Conservation (phyloP, 345 rosid species). For the Cochlearia excelsa region DNA sequence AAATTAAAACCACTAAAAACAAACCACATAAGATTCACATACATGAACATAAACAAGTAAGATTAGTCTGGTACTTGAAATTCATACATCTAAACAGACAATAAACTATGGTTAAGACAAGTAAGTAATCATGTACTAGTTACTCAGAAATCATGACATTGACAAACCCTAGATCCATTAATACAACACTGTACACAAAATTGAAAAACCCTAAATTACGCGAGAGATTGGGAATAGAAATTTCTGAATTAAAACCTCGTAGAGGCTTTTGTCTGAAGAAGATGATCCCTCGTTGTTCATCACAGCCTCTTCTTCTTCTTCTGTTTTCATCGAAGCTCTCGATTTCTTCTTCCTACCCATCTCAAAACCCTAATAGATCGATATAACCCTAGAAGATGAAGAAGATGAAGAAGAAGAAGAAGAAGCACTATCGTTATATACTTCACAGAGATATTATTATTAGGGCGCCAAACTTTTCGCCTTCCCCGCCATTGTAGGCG, state of each 20-base stretch:
- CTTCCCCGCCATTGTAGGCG: constrained; percentile 17
- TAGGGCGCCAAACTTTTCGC: constrained; percentile 11
- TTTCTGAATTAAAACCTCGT: constrained; percentile 17
- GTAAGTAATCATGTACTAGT: too few relatives aligned
- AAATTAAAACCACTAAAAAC: not conserved
- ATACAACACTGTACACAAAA: not conserved
- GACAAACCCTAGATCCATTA: too few relatives aligned
- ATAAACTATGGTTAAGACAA: too few relatives aligned
- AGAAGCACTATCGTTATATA: not conserved
- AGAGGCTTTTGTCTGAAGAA: constrained; percentile 15
- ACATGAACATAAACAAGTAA: too few relatives aligned
- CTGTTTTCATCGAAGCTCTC: constrained; percentile 32
- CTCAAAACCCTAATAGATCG: constrained; percentile 19
- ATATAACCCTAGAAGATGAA: not conserved
- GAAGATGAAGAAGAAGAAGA: not conserved
- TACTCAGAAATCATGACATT: too few relatives aligned
- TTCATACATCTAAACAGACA: too few relatives aligned
- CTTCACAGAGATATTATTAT: constrained; percentile 2
- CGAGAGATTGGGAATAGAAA: not conserved
- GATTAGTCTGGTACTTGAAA: too few relatives aligned
- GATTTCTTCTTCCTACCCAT: constrained; percentile 63
- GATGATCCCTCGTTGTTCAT: constrained; percentile 17
- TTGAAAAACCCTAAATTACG: constrained; percentile 13
- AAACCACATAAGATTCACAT: not conserved
- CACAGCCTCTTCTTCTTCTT: not conserved